Conservation (phyloP, 352 stramenopile genomes). For the Thraustotheca clavata region DNA sequence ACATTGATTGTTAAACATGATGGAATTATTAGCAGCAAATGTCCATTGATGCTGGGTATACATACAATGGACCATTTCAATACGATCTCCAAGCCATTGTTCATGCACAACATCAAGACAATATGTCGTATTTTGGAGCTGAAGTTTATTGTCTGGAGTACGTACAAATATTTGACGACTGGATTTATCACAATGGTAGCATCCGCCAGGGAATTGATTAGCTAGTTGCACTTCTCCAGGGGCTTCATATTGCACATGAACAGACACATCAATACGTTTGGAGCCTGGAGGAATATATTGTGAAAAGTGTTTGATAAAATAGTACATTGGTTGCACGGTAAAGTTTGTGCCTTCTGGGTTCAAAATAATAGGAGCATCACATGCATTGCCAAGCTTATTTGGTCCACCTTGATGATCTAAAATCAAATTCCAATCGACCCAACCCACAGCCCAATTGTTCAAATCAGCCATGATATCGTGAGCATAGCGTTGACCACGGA, state of each 20-base stretch:
- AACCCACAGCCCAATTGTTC: constrained; percentile 79
- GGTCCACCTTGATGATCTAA: constrained; percentile 80
- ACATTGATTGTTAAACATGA: constrained; percentile 55
- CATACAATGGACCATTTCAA: constrained; percentile 53
- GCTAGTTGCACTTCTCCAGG: constrained; percentile 54
- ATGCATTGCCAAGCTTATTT: constrained; percentile 81
- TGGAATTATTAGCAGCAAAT: constrained; percentile 38
- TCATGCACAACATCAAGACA: constrained; percentile 45
- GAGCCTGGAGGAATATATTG: constrained; percentile 76
- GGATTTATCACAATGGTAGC: constrained; percentile 56
- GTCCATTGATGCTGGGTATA: constrained; percentile 62
- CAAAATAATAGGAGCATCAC: constrained; percentile 65
- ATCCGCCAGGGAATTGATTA: constrained; percentile 43
- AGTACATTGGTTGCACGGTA: constrained; percentile 86
- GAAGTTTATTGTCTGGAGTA: constrained; percentile 60
- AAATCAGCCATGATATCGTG: constrained; percentile 88
- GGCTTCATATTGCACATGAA: constrained; percentile 37
- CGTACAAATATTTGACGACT: constrained; percentile 44
- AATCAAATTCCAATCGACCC: constrained; percentile 91
- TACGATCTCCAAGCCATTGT: constrained; percentile 45
- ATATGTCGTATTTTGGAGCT: constrained; percentile 45
- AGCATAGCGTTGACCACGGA: constrained; percentile 74
- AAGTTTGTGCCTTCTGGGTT: constrained; percentile 54
- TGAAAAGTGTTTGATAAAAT: constrained; percentile 88
- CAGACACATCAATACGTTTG: constrained; percentile 41